Conservation (phyloP, 2,329 filamentous ascomycete species). For the Fusarium nurragi region DNA sequence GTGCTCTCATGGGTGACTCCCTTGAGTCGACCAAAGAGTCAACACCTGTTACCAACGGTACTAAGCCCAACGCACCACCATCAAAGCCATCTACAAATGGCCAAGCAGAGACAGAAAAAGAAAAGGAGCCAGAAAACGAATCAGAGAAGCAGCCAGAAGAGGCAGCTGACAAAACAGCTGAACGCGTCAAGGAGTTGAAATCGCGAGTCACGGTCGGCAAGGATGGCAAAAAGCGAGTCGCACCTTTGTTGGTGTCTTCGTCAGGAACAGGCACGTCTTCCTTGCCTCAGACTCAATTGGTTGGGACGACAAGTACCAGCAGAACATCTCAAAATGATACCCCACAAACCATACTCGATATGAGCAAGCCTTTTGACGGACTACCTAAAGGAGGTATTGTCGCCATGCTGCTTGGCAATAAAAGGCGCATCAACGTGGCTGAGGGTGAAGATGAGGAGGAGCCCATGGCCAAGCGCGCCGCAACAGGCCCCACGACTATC, state of each 20-base stretch:
- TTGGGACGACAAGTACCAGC: conserved; percentile 75
- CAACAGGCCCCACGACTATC: conserved; percentile 77
- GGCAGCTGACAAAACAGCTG: conserved; percentile 62
- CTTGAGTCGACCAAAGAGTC: conserved; percentile 64
- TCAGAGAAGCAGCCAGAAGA: conserved; percentile 56
- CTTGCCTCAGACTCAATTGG: conserved; percentile 85
- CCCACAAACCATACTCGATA: conserved; percentile 84
- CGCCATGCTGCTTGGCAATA: conserved; percentile 89
- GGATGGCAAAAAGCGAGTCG: conserved; percentile 95
- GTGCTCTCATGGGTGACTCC: conserved; percentile 93
- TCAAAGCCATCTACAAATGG: conserved; percentile 55
- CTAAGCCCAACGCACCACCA: conserved; percentile 54
- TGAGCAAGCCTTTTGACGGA: conserved; percentile 93
- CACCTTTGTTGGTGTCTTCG: conserved; percentile 89
- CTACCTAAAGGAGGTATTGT: conserved; percentile 89
- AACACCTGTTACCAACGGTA: conserved; percentile 60
- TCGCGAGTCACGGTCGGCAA: conserved; percentile 94
- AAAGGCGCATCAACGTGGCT: conserved; percentile 79
- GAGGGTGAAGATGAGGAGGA: conserved; percentile 82
- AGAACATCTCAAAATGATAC: conserved; percentile 73
- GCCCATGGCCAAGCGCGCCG: conserved; percentile 59
- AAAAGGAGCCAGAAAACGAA: conserved; percentile 49
- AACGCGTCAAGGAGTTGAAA: conserved; percentile 73
- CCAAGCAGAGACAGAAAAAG: conserved; percentile 48
- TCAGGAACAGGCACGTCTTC: conserved; percentile 89